Evolutionary conservation across 495 filamentous ascomycete species (phyloP), one percentile per base, ranked within the genome.

Genomic region (Lepidopterella palustris): DNA sequence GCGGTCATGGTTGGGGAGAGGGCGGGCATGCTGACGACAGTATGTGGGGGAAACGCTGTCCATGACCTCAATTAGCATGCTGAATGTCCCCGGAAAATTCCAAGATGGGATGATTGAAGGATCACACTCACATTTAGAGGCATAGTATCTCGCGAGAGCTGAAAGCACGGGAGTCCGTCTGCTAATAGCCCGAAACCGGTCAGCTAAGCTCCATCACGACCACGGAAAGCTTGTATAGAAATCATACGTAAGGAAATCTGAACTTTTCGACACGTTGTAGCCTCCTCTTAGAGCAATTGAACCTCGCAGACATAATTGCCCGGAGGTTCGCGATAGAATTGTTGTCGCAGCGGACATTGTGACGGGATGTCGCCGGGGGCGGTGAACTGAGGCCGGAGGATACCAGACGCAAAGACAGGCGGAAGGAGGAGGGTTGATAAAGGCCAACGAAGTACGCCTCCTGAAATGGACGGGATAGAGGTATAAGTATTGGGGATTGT

Each of bases 1-100:
- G 88, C 79, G 35, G 87, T 89, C 95, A 99, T 99, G 53, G 95
- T 99, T 29, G 95, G 95, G 45, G 95, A 97, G 70, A 99, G 77
- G 57, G 95, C 95, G 40, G 95, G 95, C 95, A 99, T 99, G 80
- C 83, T 92, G 76, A 99, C 84, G 73, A 97, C 80, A 56, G 87
- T 90, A 77, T 99, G 93, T 42, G 91, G 84, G 60, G 95, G 95
- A 77, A 89, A 99, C 53, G 84, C 87, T 90, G 65, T 66, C 65
- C 73, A 67, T 58, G 50, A 57, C 57, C 57, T 24, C 53, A 59
- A 59, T 66, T 62, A 66, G 63, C 60, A 55, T 59, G 18, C 3
- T 42, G 35, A 42, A 15, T 13, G 3, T 18, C 10, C 13, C 18
- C 10, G 10, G 3, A 42, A 3, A 10, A 42, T 42, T 42, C 35